A percentile compares a stretch with the other conserved stretches of the same genome.
Evolutionary conservation across 2,329 filamentous ascomycete genomes (phyloP).

Genomic region (Fonsecaea monophora): DNA sequence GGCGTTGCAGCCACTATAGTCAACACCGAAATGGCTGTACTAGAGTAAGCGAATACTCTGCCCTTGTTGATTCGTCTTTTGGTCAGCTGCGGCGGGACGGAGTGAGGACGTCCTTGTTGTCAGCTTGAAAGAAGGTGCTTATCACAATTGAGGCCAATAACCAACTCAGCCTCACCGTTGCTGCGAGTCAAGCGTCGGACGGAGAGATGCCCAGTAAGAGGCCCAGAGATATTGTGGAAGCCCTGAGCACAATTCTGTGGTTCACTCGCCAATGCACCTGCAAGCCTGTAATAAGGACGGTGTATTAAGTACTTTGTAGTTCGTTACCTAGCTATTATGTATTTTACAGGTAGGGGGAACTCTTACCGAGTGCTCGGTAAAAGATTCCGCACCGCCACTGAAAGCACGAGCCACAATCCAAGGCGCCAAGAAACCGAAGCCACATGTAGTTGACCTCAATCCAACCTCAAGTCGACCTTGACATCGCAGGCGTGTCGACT

Average conservation of each 20-base stretch:
- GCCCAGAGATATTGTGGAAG: not conserved
- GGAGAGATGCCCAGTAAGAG: not conserved
- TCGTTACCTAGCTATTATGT: not conserved
- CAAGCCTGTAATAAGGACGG: not conserved
- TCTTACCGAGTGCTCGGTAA: not conserved
- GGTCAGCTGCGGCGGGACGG: not conserved
- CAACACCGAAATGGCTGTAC: not conserved
- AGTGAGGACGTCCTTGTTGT: not conserved
- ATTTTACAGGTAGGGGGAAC: not conserved
- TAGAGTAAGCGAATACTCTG: not conserved
- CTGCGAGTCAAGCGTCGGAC: not conserved
- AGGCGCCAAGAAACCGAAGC: conserved; percentile 1
- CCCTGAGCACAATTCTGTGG: not conserved
- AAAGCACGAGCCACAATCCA: conserved; percentile 14
- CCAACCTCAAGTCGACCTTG: not conserved
- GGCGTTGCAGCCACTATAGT: not conserved
- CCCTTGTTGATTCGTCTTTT: not conserved
- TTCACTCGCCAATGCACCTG: not conserved
- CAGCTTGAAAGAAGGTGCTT: conserved; percentile 1
- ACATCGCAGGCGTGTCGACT: conserved; percentile 17
- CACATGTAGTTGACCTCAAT: conserved; percentile 12
- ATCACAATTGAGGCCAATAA: not conserved
- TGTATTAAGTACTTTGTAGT: not conserved
- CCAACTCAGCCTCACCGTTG: not conserved
- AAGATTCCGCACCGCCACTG: conserved; percentile 9